phyloP scores from a whole-genome alignment of 495 filamentous ascomycete genomes.

The Recurvomyces mirabilis region DNA sequence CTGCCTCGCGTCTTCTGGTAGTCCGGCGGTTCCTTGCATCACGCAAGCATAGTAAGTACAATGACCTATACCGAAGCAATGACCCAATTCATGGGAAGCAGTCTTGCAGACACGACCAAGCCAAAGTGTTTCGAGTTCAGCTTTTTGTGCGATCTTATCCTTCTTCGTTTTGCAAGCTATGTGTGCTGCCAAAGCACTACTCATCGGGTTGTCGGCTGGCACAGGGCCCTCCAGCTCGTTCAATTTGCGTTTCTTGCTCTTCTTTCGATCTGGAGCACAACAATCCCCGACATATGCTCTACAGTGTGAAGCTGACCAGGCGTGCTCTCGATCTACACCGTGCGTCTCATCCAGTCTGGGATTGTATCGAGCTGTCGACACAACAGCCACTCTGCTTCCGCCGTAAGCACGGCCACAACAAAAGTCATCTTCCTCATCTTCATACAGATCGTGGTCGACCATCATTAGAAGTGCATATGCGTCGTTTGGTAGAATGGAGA shows the following conservation, averaged over 20 bases:
- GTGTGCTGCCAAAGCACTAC: conserved; percentile 2
- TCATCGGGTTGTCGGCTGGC: conserved; percentile 1
- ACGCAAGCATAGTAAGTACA: conserved; percentile 59
- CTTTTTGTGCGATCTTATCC: background rate
- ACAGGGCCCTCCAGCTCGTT: too few relatives aligned
- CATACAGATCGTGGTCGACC: conserved; percentile 52
- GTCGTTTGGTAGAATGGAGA: conserved; percentile 44
- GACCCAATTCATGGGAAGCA: conserved; percentile 52
- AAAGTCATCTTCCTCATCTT: conserved; percentile 56
- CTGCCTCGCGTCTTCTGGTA: conserved; percentile 54
- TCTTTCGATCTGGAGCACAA: background rate
- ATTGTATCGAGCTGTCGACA: conserved; percentile 49
- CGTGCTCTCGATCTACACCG: conserved; percentile 40
- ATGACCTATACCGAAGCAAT: conserved; percentile 55
- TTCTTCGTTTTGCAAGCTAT: background rate
- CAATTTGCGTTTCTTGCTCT: background rate
- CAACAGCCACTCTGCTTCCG: conserved; percentile 47
- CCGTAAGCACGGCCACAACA: conserved; percentile 59
- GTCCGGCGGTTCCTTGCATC: conserved; percentile 52
- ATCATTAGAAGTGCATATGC: conserved; percentile 50
- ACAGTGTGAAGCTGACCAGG: conserved; percentile 57
- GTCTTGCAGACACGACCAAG: conserved; percentile 46
- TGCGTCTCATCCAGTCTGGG: conserved; percentile 39
- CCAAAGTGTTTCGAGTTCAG: conserved; percentile 39
- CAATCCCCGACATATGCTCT: conserved; percentile 36